These are phyloP conservation scores for Ormosia semicastrata DNA, from an alignment of 306 rosid genomes.

Conservation along the genomic window DNA sequence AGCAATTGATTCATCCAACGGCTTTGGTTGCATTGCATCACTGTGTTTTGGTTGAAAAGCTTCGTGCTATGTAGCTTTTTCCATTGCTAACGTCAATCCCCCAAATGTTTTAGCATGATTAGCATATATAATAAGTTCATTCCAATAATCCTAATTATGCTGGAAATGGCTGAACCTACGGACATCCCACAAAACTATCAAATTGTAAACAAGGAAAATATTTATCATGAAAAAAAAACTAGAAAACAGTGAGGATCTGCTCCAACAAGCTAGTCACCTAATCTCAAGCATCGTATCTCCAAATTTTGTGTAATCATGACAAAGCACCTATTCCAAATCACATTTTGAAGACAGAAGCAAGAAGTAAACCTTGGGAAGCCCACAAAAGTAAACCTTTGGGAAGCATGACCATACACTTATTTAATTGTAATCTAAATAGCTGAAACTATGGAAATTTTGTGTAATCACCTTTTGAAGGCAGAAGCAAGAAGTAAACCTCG, in stretches of 20 bases:
- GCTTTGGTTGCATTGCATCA: not conserved
- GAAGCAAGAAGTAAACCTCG: not conserved
- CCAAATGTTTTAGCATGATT: not conserved
- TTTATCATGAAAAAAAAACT: not conserved
- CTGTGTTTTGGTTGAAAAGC: constrained; percentile 16
- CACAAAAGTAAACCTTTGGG: too few species aligned
- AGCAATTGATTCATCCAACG: not conserved
- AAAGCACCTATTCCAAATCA: not conserved
- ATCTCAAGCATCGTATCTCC: not conserved
- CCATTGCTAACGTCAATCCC: constrained; percentile 16
- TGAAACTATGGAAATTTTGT: too few species aligned
- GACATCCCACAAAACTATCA: constrained; percentile 3
- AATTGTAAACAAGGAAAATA: not conserved
- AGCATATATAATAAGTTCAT: constrained; percentile 15
- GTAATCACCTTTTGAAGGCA: not conserved
- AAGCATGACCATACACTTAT: too few species aligned
- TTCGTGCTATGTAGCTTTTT: not conserved
- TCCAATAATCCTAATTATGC: not conserved
- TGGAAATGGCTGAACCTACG: not conserved
- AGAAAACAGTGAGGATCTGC: not conserved
- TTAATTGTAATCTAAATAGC: too few species aligned
- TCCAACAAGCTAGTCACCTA: not conserved
- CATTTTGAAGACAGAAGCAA: too few species aligned
- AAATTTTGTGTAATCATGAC: not conserved
- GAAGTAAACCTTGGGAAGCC: too few species aligned